Percentiles rank a stretch among this genome's conserved stretches.
Conservation (phyloP, 129 eudicot species). For the Centella asiatica region DNA sequence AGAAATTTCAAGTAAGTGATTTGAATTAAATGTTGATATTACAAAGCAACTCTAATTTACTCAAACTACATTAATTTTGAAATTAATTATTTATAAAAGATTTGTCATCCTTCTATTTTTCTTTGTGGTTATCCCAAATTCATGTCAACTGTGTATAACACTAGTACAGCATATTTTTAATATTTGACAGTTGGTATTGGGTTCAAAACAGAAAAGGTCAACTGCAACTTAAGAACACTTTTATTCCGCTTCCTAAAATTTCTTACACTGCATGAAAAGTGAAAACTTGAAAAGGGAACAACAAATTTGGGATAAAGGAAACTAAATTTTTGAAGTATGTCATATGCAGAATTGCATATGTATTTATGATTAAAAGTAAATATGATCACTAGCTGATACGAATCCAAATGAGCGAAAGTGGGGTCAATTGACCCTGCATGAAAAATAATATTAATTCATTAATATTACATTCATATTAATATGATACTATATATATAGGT, state of each 20-base stretch:
- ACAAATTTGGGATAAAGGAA: neutral
- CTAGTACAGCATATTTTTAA: too few relatives aligned
- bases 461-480: too few relatives aligned
- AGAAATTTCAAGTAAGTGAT: neutral
- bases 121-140: neutral
- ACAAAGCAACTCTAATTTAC: neutral
- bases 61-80: neutral
- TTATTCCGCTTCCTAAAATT: too few relatives aligned
- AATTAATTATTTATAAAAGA: too few relatives aligned
- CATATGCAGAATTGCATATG: neutral
- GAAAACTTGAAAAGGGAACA: neutral
- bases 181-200: neutral
- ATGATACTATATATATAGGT: too few relatives aligned
- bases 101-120: too few relatives aligned
- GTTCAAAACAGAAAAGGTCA: neutral
- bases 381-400: too few relatives aligned
- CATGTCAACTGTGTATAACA: neutral
- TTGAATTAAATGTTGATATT: neutral
- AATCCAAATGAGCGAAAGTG: too few relatives aligned
- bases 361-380: too few relatives aligned
- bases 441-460: too few relatives aligned
- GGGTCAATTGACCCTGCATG: too few relatives aligned
- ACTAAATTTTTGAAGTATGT: neutral
- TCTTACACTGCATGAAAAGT: neutral
- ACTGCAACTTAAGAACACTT: neutral